Evolutionary conservation across 1,284 basidiomycete species (phyloP).

Genomic region (Cutaneotrichosporon cyanovorans): DNA sequence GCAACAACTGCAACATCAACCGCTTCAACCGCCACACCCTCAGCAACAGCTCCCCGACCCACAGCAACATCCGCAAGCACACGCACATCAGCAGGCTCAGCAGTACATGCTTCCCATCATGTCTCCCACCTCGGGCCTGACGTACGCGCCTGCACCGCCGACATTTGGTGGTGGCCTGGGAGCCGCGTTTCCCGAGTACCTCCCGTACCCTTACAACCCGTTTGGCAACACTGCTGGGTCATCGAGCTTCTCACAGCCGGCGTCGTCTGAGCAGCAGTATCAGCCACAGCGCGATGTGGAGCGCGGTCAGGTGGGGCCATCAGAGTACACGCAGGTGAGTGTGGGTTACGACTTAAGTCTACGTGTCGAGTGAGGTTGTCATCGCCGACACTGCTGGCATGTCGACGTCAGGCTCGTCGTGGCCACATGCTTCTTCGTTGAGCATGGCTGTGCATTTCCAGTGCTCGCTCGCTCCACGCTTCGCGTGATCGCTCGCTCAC

Average conservation of each 20-base stretch:
- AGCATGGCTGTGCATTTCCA: no score
- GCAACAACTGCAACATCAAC: background rate
- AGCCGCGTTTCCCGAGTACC: slow-evolving; percentile 9
- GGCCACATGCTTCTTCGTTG: no score
- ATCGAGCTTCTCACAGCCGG: background rate
- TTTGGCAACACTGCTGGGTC: background rate
- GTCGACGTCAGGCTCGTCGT: no score
- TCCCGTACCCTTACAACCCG: slow-evolving; percentile 3
- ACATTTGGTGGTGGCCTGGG: slow-evolving; percentile 11
- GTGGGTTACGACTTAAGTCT: no score
- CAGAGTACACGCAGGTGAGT: slow-evolving; percentile 32
- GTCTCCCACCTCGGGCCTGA: background rate
- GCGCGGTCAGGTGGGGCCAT: slow-evolving; percentile 11
- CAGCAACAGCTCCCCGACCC: background rate
- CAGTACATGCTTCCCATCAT: slow-evolving; percentile 7
- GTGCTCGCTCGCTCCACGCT: no score
- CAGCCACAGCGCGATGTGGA: background rate
- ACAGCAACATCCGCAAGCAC: background rate
- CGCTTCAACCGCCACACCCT: no score
- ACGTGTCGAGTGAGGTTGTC: no score
- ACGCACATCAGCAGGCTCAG: background rate
- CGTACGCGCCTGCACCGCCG: background rate
- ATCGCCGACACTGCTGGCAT: no score
- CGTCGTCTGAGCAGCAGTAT: background rate
- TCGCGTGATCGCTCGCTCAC: background rate